Percentiles rank a stretch among this genome's conserved stretches.
phyloP scores from a whole-genome alignment of 371 early-diverging fungal genomes.

The Rhizopus delemar region DNA sequence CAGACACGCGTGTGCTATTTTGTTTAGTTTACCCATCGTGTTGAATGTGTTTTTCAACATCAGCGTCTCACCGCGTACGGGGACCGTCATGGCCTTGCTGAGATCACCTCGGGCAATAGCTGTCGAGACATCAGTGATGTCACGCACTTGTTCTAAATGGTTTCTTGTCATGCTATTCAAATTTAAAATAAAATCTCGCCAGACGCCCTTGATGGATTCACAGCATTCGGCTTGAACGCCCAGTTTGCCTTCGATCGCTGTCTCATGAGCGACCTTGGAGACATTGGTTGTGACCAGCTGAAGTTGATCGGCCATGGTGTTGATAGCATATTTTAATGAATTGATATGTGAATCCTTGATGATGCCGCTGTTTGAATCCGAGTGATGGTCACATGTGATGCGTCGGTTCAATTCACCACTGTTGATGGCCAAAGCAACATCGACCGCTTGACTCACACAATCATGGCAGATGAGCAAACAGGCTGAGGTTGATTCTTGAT shows the following conservation, averaged over 20 bases:
- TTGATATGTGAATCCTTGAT: slow-evolving; percentile 25
- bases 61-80: slow-evolving; percentile 62
- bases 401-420: slow-evolving; percentile 51
- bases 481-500: slow-evolving; percentile 7
- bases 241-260: slow-evolving; percentile 66
- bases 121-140: slow-evolving; percentile 66
- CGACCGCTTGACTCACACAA: slow-evolving; percentile 47
- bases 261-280: slow-evolving; percentile 59
- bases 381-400: slow-evolving; percentile 45
- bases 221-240: slow-evolving; percentile 59
- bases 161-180: slow-evolving; percentile 68
- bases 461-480: slow-evolving; percentile 25
- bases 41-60: slow-evolving; percentile 73
- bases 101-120: slow-evolving; percentile 72
- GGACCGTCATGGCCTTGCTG: slow-evolving; percentile 56
- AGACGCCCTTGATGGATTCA: slow-evolving; percentile 58
- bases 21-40: slow-evolving; percentile 60
- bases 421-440: slow-evolving; percentile 53
- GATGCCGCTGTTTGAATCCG: slow-evolving; percentile 12
- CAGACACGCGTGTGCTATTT: not conserved
- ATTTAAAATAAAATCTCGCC: slow-evolving; percentile 70
- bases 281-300: slow-evolving; percentile 58
- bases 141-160: slow-evolving; percentile 68
- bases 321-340: slow-evolving; percentile 60
- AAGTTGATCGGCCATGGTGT: slow-evolving; percentile 66